A percentile compares a stretch with the other conserved stretches of the same genome.
Evolutionary conservation across 345 rosid species (phyloP).

Genomic region (Arabidopsis thaliana): DNA sequence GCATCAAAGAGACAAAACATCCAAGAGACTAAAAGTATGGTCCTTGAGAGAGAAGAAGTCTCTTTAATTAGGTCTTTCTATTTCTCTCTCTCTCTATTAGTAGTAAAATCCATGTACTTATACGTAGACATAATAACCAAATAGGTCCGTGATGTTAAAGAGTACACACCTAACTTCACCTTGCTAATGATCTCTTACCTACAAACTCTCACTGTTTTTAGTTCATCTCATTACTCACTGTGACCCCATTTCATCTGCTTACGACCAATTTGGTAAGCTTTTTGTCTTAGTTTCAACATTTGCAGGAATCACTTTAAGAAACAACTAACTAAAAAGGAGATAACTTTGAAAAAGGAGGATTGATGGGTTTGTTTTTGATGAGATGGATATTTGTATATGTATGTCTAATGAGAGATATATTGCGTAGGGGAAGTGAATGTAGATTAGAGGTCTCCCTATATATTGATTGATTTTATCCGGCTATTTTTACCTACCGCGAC

Average conservation of each 20-base stretch:
- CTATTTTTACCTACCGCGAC: conserved; percentile 11
- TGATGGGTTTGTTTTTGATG: conserved; percentile 5
- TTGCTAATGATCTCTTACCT: conserved; percentile 45
- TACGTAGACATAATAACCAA: conserved; percentile 35
- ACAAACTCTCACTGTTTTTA: conserved; percentile 43
- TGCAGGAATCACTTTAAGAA: conserved; percentile 43
- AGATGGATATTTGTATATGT: background rate
- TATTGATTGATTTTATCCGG: background rate
- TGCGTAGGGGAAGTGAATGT: conserved; percentile 7
- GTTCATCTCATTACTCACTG: conserved; percentile 35
- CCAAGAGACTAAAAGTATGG: conserved; percentile 41
- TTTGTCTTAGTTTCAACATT: conserved; percentile 40
- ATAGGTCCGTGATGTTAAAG: conserved; percentile 38
- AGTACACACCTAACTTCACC: conserved; percentile 47
- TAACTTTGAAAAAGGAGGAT: conserved; percentile 33
- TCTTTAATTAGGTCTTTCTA: conserved; percentile 28
- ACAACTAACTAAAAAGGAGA: conserved; percentile 36
- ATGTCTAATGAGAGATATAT: background rate
- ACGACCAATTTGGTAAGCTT: conserved; percentile 32
- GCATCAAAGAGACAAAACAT: conserved; percentile 40
- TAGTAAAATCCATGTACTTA: conserved; percentile 41
- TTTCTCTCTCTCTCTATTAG: conserved; percentile 27
- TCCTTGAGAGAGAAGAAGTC: conserved; percentile 47
- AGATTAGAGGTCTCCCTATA: background rate
- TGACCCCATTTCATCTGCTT: conserved; percentile 43